Evolutionary conservation across 78 protist species (phyloP), one percentile per base, ranked within the genome.

Genomic region (Cavenderia fasciculata): DNA sequence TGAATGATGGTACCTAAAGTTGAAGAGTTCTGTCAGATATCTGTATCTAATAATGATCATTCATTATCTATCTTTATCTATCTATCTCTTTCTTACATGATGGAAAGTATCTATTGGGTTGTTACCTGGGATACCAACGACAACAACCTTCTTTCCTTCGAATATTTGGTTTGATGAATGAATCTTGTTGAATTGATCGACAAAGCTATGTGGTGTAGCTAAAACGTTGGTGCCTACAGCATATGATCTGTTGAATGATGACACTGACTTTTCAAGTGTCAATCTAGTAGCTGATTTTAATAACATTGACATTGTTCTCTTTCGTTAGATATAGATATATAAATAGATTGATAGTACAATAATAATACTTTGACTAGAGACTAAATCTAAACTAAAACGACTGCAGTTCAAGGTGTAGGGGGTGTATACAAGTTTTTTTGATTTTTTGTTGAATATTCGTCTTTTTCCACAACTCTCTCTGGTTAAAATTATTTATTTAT

Each of bases 1-100:
- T 74, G 36, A 36, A 77, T 59, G 87, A 77, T 63, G 87, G 87
- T 46, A 74, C 56, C 85, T 74, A 27, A 31, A 14, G 8, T 54
- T 16, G 0, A 19, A 46, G 8, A 12, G 56, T 4, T 23, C 5
- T 36, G n/a, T 47, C 19, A 49, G 54, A 18, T 12, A 49, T 49
- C 27, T 49, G 54, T n/a, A 49, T 49, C 27, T 49, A 49, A 18
- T 12, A 49, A 14, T 49, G 54, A 49, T 49, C 54, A 49, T 18
- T 49, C 54, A 49, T n/a, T n/a, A n/a, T n/a, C n/a, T n/a, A 49
- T 49, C 54, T 18, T 18, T 49, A 14, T 49, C 27, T 18, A 18
- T 12, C 12, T 49, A 49, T 18, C 14, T 12, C 12, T 49, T 31
- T 25, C 85, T 47, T 74, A 77, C 87, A 46, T 51, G 74, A 36